Evolutionary conservation across 1,284 basidiomycete genomes (phyloP).

Genomic region (Moesziomyces parantarcticus): DNA sequence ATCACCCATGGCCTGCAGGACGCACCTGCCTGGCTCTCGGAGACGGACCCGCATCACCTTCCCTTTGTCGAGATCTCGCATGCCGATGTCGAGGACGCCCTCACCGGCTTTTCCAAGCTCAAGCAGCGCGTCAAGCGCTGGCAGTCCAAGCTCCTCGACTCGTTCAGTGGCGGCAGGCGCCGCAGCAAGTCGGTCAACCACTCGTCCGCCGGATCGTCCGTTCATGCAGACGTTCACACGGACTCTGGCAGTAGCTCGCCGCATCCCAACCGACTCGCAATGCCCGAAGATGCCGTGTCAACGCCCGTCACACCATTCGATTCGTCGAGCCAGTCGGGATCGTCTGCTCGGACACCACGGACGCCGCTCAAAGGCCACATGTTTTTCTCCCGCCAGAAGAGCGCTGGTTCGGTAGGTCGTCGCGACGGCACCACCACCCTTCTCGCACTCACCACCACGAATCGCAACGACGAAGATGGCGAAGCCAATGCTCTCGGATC

Average conservation of each 20-base stretch:
- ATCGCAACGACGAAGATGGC: conserved; percentile 13
- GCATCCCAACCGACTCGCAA: conserved; percentile 7
- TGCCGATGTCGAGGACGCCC: conserved; percentile 82
- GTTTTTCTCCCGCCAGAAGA: conserved; percentile 44
- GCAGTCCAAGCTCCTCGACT: conserved; percentile 55
- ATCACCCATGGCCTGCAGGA: conserved; percentile 74
- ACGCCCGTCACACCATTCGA: conserved; percentile 27
- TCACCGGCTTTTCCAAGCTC: conserved; percentile 62
- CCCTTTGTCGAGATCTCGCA: conserved; percentile 78
- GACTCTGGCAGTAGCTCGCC: conserved; percentile 30
- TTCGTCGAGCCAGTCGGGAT: conserved; percentile 28
- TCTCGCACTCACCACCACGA: conserved; percentile 21
- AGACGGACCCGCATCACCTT: conserved; percentile 76
- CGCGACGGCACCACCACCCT: conserved; percentile 29
- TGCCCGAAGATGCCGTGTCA: conserved; percentile 12
- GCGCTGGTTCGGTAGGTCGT: conserved; percentile 29
- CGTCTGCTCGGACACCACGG: conserved; percentile 27
- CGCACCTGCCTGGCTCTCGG: conserved; percentile 80
- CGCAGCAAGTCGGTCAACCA: conserved; percentile 36
- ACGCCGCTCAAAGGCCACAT: conserved; percentile 39
- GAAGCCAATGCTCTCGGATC: conserved; percentile 13
- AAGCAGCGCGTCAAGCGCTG: conserved; percentile 59
- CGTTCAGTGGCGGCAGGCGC: conserved; percentile 35
- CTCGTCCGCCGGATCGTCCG: conserved; percentile 30
- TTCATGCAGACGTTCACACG: conserved; percentile 18